Evolutionary conservation across 139 green algal species (phyloP), one percentile per base, ranked within the genome.

Genomic region (Ettlia oleoabundans): DNA sequence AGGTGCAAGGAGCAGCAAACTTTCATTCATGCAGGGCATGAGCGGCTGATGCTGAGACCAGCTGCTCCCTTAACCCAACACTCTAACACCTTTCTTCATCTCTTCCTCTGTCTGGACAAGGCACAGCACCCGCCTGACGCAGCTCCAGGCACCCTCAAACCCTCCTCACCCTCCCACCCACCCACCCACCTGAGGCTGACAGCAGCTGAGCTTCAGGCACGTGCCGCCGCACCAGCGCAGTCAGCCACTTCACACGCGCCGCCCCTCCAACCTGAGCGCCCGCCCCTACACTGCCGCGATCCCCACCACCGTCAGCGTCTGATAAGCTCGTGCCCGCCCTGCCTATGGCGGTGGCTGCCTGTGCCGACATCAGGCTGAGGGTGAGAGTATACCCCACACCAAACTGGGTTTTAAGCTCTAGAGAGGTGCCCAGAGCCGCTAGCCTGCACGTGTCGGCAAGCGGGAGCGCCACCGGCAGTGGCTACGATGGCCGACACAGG

Each of bases 341-440:
- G n/a, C n/a, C n/a, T n/a, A 5, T 5, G 15, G 40, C 47, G 40
- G 38, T 8, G 38, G 38, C 28, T 40, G 35, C 40, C 35, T 43
- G 41, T 22, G 53, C 33, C 15, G 33, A 38, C 35, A 30, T 32
- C 9, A 41, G 62, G 32, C 86, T 87, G 0, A 94, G 5, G 0
- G 92, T 95, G 38, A 96, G 89, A 15, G 89, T 95, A 86, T 97
- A 97, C 19, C 93, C 93, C 18, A 91, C 89, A 18, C 93, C 93
- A 68, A 92, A 91, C 18, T 63, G 43, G 3, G 78, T 51, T 75
- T 97, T 96, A 0, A 98, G 91, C 58, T 92, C 88, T 74, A 97
- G 84, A 8, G 89, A 85, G 28, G 87, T 92, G 10, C 95, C 95
- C 75, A 85, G 82, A 13, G 91, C 91, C 6, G 90, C 89, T 32